Conservation (phyloP, 495 filamentous ascomycete species). For the Aspergillus carlsbadensis region DNA sequence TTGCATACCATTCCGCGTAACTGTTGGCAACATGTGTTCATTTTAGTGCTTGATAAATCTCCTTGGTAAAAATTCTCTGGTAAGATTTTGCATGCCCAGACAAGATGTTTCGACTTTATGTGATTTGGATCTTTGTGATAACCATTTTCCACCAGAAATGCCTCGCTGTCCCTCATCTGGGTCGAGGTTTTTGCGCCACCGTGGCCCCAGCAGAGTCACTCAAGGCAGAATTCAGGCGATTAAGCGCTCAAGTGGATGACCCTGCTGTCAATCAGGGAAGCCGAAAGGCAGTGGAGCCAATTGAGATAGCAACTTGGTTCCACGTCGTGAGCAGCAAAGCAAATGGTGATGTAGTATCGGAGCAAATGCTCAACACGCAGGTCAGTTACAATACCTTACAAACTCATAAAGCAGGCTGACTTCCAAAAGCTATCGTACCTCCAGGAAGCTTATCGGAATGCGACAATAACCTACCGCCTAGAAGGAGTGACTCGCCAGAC, state of each 20-base stretch:
- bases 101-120: slow-evolving; percentile 26
- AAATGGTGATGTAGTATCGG: slow-evolving; percentile 30
- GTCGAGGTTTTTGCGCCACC: slow-evolving; percentile 40
- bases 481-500: slow-evolving; percentile 69
- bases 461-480: slow-evolving; percentile 54
- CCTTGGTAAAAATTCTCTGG: not conserved
- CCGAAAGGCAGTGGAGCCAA: slow-evolving; percentile 23
- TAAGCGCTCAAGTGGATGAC: slow-evolving; percentile 19
- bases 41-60: slow-evolving; percentile 6
- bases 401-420: not conserved
- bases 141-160: slow-evolving; percentile 20
- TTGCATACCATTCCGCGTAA: slow-evolving; percentile 18
- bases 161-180: slow-evolving; percentile 17
- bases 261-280: slow-evolving; percentile 18
- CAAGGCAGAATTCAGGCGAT: slow-evolving; percentile 26
- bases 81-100: not conserved
- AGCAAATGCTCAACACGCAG: slow-evolving; percentile 44
- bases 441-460: slow-evolving; percentile 41
- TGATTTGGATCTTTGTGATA: slow-evolving; percentile 25
- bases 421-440: slow-evolving; percentile 40
- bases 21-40: slow-evolving; percentile 8
- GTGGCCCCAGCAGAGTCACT: slow-evolving; percentile 32
- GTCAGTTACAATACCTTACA: slow-evolving; percentile 26
- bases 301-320: slow-evolving; percentile 50
- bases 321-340: slow-evolving; percentile 45